Evolutionary conservation across 1,284 basidiomycete genomes (phyloP), one percentile per base, ranked within the genome.

Genomic region (Leccinum griseonigrum): DNA sequence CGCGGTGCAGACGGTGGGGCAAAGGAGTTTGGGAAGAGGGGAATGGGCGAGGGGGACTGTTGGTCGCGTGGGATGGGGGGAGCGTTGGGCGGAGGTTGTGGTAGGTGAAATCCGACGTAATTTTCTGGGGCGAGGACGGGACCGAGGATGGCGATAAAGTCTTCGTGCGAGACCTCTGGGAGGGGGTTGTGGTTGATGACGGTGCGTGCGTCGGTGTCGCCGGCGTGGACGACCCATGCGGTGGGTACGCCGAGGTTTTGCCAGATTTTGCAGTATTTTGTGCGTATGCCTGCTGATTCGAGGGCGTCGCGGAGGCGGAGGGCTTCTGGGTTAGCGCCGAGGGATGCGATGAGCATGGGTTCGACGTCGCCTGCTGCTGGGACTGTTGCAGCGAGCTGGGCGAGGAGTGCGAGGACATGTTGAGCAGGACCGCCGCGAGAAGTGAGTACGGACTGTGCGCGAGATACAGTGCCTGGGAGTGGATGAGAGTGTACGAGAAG

Each of bases 131-230:
- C 88, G 28, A 93, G 83, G 18, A 92, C 71, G 13, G 91, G 91
- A 0, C 90, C 88, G 1, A 92, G 79, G 38, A 91, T 77, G 4
- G 87, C 83, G 36, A 93, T 85, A 66, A 93, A 93, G 66, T 93
- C 91, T 64, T 92, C 91, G 66, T 92, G 91, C 0, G 89, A 87
- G 63, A 92, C 85, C 67, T 93, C 91, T 1, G 90, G 91, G 5
- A 93, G 78, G 3, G 91, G 91, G 68, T 92, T 93, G 73, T 93
- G 90, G 74, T 93, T 91, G 67, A 92, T 84, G 55, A 92, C 86
- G 6, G 89, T 86, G 38, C 83, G 82, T 7, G 81, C 76, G 69
- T 84, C 81, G 52, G 81, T 81, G 65, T 90, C 85, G 87, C 89
- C 83, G 59, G 88, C 82, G 74, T 90, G 84, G 34, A 93, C 69